Base-by-base conservation (phyloP, 176 grass and related monocot genomes). In the Eremochloa ophiuroides region DNA sequence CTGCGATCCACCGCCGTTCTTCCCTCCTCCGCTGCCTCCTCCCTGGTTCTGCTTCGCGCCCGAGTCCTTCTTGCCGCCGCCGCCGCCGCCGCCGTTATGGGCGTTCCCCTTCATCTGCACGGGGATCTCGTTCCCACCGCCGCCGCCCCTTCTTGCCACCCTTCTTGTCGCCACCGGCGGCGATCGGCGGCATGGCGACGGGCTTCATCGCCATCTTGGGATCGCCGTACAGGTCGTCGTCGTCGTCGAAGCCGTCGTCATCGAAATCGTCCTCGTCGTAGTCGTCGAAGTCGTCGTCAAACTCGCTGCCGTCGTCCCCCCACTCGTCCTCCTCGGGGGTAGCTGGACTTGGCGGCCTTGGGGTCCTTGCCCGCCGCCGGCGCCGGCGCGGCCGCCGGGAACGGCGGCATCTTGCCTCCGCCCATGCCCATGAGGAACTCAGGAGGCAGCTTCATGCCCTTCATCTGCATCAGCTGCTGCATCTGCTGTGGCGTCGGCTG, bases 401-500 rank as follows among this genome's bases (percentile, higher is more conserved):
- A 62, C 4, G 60, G n/a, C 25, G 92, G 89, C 74, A 94, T 70
- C 82, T 90, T 92, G 60, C 77, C 86, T 61, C 26, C 25, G 40
- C 25, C 34, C 69, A 72, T 48, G 27, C 85, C 87, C 76, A 88
- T 90, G 48, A 88, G 61, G 59, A 88, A 33, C 78, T 86, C 87
- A 1, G 91, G 89, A 3, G 91, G 91, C 62, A 90, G 39, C 68
- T 94, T 89, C 80, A 94, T 60, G 44, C 85, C 89, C 53, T 90
- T 97, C 75, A 88, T 82, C n/a, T 90, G 91, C 78, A 92, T 82
- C 89, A 91, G 40, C 63, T 87, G 89, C 23, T 86, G 88, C 15
- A 93, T 78, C 82, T 94, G 91, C 58, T 91, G 91, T 42, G 87
- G 72, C 26, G 82, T 87, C 37, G 82, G 74, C 73, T 38, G 60